Evolutionary conservation across 768 basidiomycete species (phyloP), one percentile per base, ranked within the genome.

Genomic region (Tylopilus felleus): DNA sequence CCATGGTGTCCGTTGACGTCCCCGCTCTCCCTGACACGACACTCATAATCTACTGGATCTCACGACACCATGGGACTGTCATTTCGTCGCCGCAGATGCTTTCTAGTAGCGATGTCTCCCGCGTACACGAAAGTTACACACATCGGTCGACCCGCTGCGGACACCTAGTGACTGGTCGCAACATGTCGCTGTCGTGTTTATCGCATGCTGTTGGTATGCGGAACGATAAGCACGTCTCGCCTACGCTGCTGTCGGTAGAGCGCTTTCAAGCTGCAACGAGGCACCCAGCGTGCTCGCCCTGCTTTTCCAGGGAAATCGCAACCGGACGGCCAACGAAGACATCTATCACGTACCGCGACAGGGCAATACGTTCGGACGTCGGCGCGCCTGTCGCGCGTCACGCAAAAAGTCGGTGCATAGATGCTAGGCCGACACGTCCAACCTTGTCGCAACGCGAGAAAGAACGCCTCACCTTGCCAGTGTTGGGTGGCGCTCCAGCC

Each of bases 371-470:
- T 22, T 23, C 6, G 28, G 13, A 17, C 21, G n/a, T 38, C 5
- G 36, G 36, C 16, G 25, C 17, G 8, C 16, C n/a, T 27, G 36
- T 49, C 40, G 40, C 31, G 42, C 4, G 33, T 45, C 29, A 40
- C 17, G n/a, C n/a, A n/a, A n/a, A n/a, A n/a, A n/a, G n/a, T n/a
- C n/a, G n/a, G n/a, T 42, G 16, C n/a, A n/a, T 33, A 4, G 39
- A 28, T 14, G 14, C n/a, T n/a, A n/a, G n/a, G n/a, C n/a, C 36
- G 27, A 40, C 22, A 41, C 5, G n/a, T 7, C 29, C 27, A 33
- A 42, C 19, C 29, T 47, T 46, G 16, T 46, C 23, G 22, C 35
- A n/a, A 59, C 39, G 31, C 38, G 48, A 46, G 40, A 36, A 51
- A 13, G 22, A 39, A 48, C n/a, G 35, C 14, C 5, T 16, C 21